Base-by-base conservation (phyloP, 2,329 filamentous ascomycete species). In the Onygenales sp. region DNA sequence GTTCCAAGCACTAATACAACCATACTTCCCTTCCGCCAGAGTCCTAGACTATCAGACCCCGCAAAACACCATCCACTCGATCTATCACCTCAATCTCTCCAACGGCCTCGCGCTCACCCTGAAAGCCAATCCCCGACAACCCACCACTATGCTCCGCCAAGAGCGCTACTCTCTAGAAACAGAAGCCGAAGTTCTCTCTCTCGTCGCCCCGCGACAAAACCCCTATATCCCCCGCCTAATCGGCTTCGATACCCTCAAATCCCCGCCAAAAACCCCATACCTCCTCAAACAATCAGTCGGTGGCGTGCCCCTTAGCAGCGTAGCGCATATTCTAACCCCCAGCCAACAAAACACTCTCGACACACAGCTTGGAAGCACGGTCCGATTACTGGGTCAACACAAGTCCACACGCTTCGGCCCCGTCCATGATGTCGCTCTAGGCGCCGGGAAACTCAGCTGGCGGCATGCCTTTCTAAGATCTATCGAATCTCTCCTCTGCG, bases 401-500 rank as follows among this genome's bases (percentile, higher is more conserved):
- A 69, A 70, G 8, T 74, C 77, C 4, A 63, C 69, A 2, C 67
- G 69, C 2, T 83, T 81, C 59, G 80, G 80, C 2, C 63, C 73
- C n/a, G 65, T 76, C 7, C 70, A 73, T 42, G 67, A 70, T 50
- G 76, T 79, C 4, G 71, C 72, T 43, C 63, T 63, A 11, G 72
- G 73, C n/a, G 64, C 63, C 27, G 76, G 77, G 13, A 71, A 65
- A 52, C 60, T 58, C n/a, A 75, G 74, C 2, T 83, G 80, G 80
- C 68, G 70, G 51, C 72, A 77, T 52, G 75, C 74, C 10, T 83
- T 82, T 58, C 65, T 74, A 27, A 59, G 63, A 5, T 69, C 82
- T 40, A 66, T 82, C 17, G 79, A 82, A 61, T 67, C 72, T 9
- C 66, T 75, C 7, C 66, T 83, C 27, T 77, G 77, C 13, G 80